Evolutionary conservation across 306 rosid species (phyloP).

Genomic region (Cyamopsis tetragonoloba): DNA sequence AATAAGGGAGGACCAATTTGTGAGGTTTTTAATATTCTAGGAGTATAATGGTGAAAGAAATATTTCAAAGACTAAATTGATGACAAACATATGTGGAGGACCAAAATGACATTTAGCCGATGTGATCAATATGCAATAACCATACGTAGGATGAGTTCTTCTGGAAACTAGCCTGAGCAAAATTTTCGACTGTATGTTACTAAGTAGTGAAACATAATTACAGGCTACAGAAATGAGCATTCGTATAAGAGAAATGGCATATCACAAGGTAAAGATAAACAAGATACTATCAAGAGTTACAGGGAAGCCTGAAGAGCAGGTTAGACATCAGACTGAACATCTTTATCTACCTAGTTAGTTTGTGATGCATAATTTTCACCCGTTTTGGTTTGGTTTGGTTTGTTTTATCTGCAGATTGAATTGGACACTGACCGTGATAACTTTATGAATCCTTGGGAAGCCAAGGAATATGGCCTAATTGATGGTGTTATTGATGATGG

Average conservation of each 20-base stretch:
- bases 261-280: conserved; percentile 83
- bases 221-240: conserved; percentile 80
- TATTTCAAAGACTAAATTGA: too few relatives aligned
- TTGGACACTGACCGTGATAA: conserved; percentile 79
- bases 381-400: too few relatives aligned
- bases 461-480: conserved; percentile 82
- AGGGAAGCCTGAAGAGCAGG: conserved; percentile 76
- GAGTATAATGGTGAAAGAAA: too few relatives aligned
- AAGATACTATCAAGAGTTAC: conserved; percentile 83
- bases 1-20: too few relatives aligned
- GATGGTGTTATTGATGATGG: conserved; percentile 88
- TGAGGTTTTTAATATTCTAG: too few relatives aligned
- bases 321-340: conserved; percentile 21
- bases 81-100: too few relatives aligned
- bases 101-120: too few relatives aligned
- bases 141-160: not conserved
- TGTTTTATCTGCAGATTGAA: conserved; percentile 56
- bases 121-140: not conserved
- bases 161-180: not conserved
- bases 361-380: not conserved
- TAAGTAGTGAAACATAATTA: conserved; percentile 18
- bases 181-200: not conserved
- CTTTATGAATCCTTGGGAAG: conserved; percentile 94
- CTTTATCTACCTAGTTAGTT: not conserved
- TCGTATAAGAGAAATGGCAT: conserved; percentile 77